phyloP scores from a whole-genome alignment of 805 yeast species.

The Ogataea kodamae region DNA sequence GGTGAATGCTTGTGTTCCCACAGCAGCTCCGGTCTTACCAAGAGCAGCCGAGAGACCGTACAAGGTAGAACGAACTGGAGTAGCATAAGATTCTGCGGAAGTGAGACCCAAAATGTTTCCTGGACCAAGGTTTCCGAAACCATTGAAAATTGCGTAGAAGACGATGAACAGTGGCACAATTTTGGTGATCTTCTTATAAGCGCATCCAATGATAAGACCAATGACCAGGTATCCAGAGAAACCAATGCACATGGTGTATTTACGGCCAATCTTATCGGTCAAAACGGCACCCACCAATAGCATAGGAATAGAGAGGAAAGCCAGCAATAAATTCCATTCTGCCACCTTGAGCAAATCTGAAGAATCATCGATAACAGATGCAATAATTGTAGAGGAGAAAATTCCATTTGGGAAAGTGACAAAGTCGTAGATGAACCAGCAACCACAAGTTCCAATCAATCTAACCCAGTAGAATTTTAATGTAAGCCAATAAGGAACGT shows the following conservation, averaged over 20 bases:
- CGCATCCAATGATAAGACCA: slow-evolving; percentile 68
- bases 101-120: slow-evolving; percentile 71
- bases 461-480: slow-evolving; percentile 66
- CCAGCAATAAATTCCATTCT: slow-evolving; percentile 71
- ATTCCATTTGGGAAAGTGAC: slow-evolving; percentile 76
- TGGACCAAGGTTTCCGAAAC: slow-evolving; percentile 73
- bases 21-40: slow-evolving; percentile 84
- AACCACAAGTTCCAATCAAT: slow-evolving; percentile 64
- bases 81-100: slow-evolving; percentile 67
- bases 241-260: slow-evolving; percentile 67
- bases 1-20: slow-evolving; percentile 69
- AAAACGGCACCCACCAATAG: slow-evolving; percentile 64
- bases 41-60: slow-evolving; percentile 77
- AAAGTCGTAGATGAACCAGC: slow-evolving; percentile 81
- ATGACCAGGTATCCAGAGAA: slow-evolving; percentile 67
- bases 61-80: slow-evolving; percentile 72
- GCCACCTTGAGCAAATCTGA: slow-evolving; percentile 52
- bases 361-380: slow-evolving; percentile 44
- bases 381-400: slow-evolving; percentile 47
- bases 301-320: slow-evolving; percentile 69
- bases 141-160: slow-evolving; percentile 70
- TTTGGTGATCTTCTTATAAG: slow-evolving; percentile 51
- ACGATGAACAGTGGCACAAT: slow-evolving; percentile 64
- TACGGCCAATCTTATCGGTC: slow-evolving; percentile 65
- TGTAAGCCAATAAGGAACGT: slow-evolving; percentile 57